These are phyloP conservation scores for Crinitomyces ghanaensis DNA, from an alignment of 805 yeast species.

Conservation along the genomic window DNA sequence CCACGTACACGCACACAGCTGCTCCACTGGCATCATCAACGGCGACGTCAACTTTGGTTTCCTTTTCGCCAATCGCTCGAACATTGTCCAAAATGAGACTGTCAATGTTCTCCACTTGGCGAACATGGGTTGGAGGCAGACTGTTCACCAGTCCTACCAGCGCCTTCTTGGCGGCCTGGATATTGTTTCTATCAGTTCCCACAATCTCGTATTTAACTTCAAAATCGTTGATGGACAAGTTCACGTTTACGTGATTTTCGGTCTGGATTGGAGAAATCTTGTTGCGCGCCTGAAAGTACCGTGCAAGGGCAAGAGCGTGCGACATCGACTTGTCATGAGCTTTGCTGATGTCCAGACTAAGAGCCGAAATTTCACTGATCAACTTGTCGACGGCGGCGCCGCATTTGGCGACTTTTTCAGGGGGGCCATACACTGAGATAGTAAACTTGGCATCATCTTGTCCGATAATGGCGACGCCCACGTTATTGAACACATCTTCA, in stretches of 20 bases:
- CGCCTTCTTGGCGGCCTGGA: slow-evolving; percentile 58
- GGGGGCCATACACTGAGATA: slow-evolving; percentile 50
- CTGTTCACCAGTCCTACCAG: slow-evolving; percentile 64
- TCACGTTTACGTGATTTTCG: slow-evolving; percentile 33
- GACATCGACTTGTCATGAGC: slow-evolving; percentile 73
- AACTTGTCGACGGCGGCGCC: slow-evolving; percentile 46
- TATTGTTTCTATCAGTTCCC: slow-evolving; percentile 37
- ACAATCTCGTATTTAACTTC: slow-evolving; percentile 52
- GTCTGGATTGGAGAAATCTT: slow-evolving; percentile 31
- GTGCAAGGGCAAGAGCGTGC: slow-evolving; percentile 69
- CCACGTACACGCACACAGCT: slow-evolving; percentile 45
- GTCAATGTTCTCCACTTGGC: slow-evolving; percentile 52
- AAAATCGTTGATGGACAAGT: slow-evolving; percentile 34
- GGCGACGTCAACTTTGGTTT: slow-evolving; percentile 44
- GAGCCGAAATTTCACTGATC: slow-evolving; percentile 49
- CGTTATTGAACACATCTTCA: slow-evolving; percentile 18
- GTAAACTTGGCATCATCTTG: slow-evolving; percentile 34
- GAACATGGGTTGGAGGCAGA: slow-evolving; percentile 55
- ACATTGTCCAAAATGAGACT: slow-evolving; percentile 43
- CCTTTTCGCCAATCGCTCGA: no score
- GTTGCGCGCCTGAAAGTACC: slow-evolving; percentile 37
- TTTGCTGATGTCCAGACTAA: slow-evolving; percentile 67
- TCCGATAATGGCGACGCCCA: slow-evolving; percentile 25
- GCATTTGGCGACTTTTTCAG: slow-evolving; percentile 46
- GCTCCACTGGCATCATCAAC: slow-evolving; percentile 21